Evolutionary conservation across 495 filamentous ascomycete genomes (phyloP).

Genomic region (Aspergillus carlsbadensis): DNA sequence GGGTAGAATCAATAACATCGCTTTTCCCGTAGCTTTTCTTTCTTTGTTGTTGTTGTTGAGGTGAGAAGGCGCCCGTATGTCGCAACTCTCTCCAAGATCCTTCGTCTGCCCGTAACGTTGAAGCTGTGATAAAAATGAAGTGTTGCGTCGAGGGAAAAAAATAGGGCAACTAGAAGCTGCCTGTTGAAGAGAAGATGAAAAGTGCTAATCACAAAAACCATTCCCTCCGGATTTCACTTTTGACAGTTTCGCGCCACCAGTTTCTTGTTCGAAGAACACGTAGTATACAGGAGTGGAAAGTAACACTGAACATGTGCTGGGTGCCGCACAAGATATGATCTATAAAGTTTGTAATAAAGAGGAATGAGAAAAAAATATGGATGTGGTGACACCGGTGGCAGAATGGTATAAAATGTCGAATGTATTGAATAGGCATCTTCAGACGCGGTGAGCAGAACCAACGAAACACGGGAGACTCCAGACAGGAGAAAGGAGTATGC

Average conservation of each 20-base stretch:
- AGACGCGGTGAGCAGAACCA: slow-evolving; percentile 7
- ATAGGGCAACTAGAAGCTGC: neutral
- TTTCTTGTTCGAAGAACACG: slow-evolving; percentile 13
- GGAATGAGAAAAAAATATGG: slow-evolving; percentile 10
- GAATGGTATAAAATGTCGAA: neutral
- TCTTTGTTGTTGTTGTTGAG: slow-evolving; percentile 10
- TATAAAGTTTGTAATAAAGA: slow-evolving; percentile 10
- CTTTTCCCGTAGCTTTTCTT: slow-evolving; percentile 22
- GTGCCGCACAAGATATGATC: slow-evolving; percentile 12
- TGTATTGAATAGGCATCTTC: slow-evolving; percentile 5
- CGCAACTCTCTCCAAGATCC: slow-evolving; percentile 11
- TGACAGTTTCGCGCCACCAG: slow-evolving; percentile 21
- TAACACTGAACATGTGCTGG: slow-evolving; percentile 13
- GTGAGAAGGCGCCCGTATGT: neutral
- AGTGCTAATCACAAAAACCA: slow-evolving; percentile 14
- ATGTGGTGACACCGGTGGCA: slow-evolving; percentile 1
- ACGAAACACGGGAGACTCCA: slow-evolving; percentile 5
- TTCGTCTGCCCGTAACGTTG: slow-evolving; percentile 18
- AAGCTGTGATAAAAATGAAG: slow-evolving; percentile 12
- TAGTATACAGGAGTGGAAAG: slow-evolving; percentile 28
- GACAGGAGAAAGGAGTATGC: slow-evolving; percentile 1
- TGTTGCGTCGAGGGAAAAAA: slow-evolving; percentile 9
- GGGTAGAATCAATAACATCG: slow-evolving; percentile 13
- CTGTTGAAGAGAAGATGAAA: slow-evolving; percentile 8
- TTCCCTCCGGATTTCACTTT: slow-evolving; percentile 22